A percentile compares a stretch with the other conserved stretches of the same genome.
Conservation (phyloP, 441 rosid species). For the Syzygium syzygioides region DNA sequence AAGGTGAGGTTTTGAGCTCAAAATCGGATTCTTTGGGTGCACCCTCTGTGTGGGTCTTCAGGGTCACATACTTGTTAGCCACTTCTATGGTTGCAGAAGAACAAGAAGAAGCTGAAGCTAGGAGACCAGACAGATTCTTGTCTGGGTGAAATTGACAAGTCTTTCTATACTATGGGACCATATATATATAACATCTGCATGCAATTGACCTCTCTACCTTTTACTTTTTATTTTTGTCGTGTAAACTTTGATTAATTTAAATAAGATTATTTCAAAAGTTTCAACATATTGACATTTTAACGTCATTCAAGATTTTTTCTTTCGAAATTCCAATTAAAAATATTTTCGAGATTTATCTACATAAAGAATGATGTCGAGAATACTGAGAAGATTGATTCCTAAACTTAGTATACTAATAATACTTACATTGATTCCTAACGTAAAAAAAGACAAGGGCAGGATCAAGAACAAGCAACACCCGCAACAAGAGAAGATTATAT, state of each 20-base stretch:
- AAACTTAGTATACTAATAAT: neutral
- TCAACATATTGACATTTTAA: neutral
- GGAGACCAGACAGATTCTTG: neutral
- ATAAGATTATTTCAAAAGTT: neutral
- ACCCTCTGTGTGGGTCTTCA: conserved; percentile 28
- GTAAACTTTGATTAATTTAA: neutral
- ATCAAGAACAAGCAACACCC: neutral
- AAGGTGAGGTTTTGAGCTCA: conserved; percentile 19
- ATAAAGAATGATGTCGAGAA: neutral
- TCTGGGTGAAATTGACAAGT: neutral
- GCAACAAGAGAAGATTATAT: neutral
- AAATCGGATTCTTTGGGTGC: conserved; percentile 36
- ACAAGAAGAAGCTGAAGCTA: neutral
- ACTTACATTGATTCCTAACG: neutral
- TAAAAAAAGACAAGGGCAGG: neutral
- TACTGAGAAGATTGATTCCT: neutral
- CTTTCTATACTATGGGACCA: neutral
- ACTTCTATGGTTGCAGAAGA: conserved; percentile 26
- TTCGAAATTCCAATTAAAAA: neutral
- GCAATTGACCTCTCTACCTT: neutral
- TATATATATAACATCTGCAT: neutral
- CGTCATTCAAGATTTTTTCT: neutral
- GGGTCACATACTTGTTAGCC: conserved; percentile 25
- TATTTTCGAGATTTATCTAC: neutral
- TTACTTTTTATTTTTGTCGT: neutral